Conservation (phyloP, 306 rosid species). For the Pueraria montana region DNA sequence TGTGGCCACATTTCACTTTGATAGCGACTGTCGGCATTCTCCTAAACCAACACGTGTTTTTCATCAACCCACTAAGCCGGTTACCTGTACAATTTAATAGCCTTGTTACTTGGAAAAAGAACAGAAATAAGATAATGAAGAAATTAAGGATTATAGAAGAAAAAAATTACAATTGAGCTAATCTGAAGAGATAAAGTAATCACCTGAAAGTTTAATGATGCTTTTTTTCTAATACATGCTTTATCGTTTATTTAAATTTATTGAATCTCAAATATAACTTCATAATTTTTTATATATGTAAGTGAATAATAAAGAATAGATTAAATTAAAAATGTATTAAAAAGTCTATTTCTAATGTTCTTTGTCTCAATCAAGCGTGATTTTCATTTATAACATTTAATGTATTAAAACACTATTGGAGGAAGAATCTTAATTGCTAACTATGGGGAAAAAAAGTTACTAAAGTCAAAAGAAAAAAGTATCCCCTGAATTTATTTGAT, state of each 20-base stretch:
- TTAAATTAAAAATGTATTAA: neutral
- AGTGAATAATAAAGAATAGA: too few relatives aligned
- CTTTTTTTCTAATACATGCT: too few relatives aligned
- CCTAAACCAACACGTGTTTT: constrained; percentile 25
- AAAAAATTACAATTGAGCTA: too few relatives aligned
- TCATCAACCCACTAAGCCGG: constrained; percentile 6
- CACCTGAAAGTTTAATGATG: too few relatives aligned
- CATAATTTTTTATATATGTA: too few relatives aligned
- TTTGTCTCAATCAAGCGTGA: neutral
- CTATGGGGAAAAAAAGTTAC: neutral
- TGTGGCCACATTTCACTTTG: neutral
- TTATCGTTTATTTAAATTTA: too few relatives aligned
- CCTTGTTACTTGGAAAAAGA: neutral
- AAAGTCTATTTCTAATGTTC: neutral
- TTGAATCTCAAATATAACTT: too few relatives aligned
- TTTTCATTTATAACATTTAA: neutral
- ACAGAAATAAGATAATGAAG: too few relatives aligned
- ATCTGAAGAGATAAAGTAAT: too few relatives aligned
- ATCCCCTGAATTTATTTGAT: neutral
- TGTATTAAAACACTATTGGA: neutral
- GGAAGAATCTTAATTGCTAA: neutral
- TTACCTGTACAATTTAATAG: neutral
- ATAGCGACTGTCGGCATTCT: constrained; percentile 63
- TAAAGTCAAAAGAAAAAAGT: neutral
- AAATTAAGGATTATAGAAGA: too few relatives aligned